These are phyloP conservation scores for Dissophora ornata DNA, from an alignment of 192 early-diverging fungal species.

Conservation along the genomic window DNA sequence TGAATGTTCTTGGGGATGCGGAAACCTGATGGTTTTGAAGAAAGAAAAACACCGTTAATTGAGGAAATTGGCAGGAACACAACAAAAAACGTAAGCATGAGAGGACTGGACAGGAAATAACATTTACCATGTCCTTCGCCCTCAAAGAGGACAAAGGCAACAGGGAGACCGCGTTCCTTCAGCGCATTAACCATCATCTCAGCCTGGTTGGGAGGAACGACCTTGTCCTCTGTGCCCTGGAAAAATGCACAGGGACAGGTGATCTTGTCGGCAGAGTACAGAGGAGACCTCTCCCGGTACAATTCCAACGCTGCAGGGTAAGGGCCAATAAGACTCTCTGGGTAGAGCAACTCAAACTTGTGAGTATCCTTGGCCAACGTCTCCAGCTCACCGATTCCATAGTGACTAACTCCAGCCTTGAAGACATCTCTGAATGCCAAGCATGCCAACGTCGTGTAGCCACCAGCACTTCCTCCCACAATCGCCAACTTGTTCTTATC, in stretches of 20 bases:
- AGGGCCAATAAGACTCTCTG: slow-evolving; percentile 69
- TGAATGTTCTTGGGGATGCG: slow-evolving; percentile 73
- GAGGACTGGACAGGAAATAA: too few relatives aligned
- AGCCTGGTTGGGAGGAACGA: slow-evolving; percentile 82
- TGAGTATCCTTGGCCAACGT: slow-evolving; percentile 78
- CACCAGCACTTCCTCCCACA: slow-evolving; percentile 77
- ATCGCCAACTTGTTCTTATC: slow-evolving; percentile 73
- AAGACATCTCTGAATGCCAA: slow-evolving; percentile 81
- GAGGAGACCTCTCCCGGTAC: slow-evolving; percentile 73
- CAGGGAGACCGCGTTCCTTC: slow-evolving; percentile 65
- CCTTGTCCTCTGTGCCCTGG: slow-evolving; percentile 79
- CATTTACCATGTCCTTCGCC: slow-evolving; percentile 72
- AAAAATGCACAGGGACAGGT: slow-evolving; percentile 75
- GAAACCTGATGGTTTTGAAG: slow-evolving; percentile 58
- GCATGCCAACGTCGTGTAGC: slow-evolving; percentile 63
- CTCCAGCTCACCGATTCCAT: slow-evolving; percentile 79
- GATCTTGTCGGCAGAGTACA: slow-evolving; percentile 69
- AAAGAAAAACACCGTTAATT: neutral
- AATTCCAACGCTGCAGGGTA: slow-evolving; percentile 65
- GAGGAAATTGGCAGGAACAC: neutral
- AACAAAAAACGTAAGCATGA: too few relatives aligned
- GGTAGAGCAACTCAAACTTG: slow-evolving; percentile 81
- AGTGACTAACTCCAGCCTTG: slow-evolving; percentile 74
- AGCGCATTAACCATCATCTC: slow-evolving; percentile 79
- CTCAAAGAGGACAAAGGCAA: slow-evolving; percentile 70